phyloP scores from a whole-genome alignment of 176 grass and related monocot species.

The Oryza meridionalis region DNA sequence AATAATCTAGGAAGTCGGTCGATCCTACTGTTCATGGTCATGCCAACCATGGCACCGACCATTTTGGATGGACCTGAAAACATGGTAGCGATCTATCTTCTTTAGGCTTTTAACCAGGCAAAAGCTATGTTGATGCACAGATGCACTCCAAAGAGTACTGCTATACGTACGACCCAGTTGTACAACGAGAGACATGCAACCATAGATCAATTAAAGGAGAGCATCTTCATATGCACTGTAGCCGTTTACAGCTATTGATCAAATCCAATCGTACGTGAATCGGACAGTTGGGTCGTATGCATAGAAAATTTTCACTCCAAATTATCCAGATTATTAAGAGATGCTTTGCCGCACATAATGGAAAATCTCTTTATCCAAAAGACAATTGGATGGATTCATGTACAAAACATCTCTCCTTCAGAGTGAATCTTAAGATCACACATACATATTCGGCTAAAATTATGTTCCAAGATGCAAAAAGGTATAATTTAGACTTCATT shows the following conservation, averaged over 20 bases:
- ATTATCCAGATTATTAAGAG: neutral
- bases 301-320: neutral
- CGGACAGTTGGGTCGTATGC: too few relatives aligned
- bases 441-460: conserved; percentile 23
- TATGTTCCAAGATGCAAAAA: conserved; percentile 30
- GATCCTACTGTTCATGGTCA: too few relatives aligned
- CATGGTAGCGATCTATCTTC: neutral
- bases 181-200: too few relatives aligned
- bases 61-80: neutral
- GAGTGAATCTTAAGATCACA: conserved; percentile 23
- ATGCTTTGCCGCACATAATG: conserved; percentile 1
- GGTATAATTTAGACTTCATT: neutral
- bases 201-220: too few relatives aligned
- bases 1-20: too few relatives aligned
- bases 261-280: too few relatives aligned
- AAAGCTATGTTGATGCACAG: neutral
- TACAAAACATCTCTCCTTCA: conserved; percentile 27
- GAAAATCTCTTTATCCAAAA: conserved; percentile 18
- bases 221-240: too few relatives aligned
- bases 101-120: neutral
- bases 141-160: neutral
- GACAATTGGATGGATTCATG: conserved; percentile 28
- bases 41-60: neutral
- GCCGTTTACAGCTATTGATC: too few relatives aligned
- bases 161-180: too few relatives aligned